These are phyloP conservation scores for Aspergillus chevalieri DNA, from an alignment of 2,329 filamentous ascomycete genomes.

Conservation along the genomic window DNA sequence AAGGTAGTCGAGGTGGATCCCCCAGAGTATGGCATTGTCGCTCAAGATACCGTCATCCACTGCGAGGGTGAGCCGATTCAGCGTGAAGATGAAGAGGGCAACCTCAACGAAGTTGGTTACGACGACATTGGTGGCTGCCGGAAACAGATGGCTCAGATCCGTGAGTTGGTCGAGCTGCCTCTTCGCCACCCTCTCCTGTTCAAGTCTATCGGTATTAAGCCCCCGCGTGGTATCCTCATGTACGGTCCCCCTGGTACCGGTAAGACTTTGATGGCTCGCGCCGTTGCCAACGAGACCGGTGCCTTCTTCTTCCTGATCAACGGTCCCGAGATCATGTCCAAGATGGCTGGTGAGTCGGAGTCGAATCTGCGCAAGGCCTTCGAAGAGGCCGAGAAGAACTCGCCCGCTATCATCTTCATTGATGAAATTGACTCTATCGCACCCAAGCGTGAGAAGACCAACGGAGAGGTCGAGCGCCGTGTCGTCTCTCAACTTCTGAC, in stretches of 20 bases:
- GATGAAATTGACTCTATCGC: conserved; percentile 99
- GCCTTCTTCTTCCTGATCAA: conserved; percentile 99
- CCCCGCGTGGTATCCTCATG: conserved; percentile 93
- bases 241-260: conserved; percentile 96
- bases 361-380: conserved; percentile 99
- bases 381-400: conserved; percentile 99
- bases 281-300: conserved; percentile 96
- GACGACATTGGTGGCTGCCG: conserved; percentile 98
- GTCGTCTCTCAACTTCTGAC: conserved; percentile 95
- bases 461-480: conserved; percentile 96
- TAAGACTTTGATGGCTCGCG: conserved; percentile 98
- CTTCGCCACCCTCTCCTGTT: conserved; percentile 96
- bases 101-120: conserved; percentile 97
- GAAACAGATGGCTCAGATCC: conserved; percentile 99
- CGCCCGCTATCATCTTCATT: conserved; percentile 98
- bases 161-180: conserved; percentile 95
- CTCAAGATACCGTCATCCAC: conserved; percentile 97
- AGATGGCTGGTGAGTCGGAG: conserved; percentile 99
- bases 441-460: conserved; percentile 99
- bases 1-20: conserved; percentile 99
- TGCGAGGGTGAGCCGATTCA: conserved; percentile 96
- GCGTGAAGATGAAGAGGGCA: conserved; percentile 98
- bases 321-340: conserved; percentile 99
- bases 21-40: conserved; percentile 96
- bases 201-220: conserved; percentile 99